Conservation (phyloP, 495 filamentous ascomycete genomes). For the Copromyces sp. region DNA sequence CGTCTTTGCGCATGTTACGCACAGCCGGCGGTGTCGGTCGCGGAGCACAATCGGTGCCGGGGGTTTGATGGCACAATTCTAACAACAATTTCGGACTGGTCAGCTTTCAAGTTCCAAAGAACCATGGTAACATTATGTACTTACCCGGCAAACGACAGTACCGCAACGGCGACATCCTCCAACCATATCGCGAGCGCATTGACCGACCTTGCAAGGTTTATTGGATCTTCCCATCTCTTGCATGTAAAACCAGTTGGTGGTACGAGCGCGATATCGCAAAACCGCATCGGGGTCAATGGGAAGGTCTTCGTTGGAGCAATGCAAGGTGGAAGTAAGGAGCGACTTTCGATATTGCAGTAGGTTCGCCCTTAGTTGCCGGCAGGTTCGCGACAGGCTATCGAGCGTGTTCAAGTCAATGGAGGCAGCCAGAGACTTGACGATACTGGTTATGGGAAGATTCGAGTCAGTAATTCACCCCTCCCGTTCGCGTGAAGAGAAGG, state of each 20-base stretch:
- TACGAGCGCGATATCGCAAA: conserved; percentile 39
- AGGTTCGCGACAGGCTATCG: conserved; percentile 67
- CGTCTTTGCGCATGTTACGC: conserved; percentile 56
- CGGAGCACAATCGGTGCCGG: conserved; percentile 50
- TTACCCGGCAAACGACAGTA: conserved; percentile 67
- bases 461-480: conserved; percentile 19
- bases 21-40: conserved; percentile 69
- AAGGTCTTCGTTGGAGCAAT: conserved; percentile 61
- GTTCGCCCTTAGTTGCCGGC: conserved; percentile 65
- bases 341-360: conserved; percentile 65
- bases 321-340: conserved; percentile 62
- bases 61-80: conserved; percentile 82
- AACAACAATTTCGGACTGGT: not conserved
- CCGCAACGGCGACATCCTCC: conserved; percentile 68
- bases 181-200: conserved; percentile 80
- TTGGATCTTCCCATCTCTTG: conserved; percentile 22
- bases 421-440: conserved; percentile 62
- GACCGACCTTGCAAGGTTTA: conserved; percentile 53
- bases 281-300: conserved; percentile 37
- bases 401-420: conserved; percentile 77
- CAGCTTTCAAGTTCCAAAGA: not conserved
- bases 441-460: conserved; percentile 36
- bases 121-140: conserved; percentile 10
- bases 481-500: conserved; percentile 4
- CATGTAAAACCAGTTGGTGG: conserved; percentile 43